Percentiles rank a stretch among this genome's conserved stretches.
phyloP scores from a whole-genome alignment of 73 alveolate genomes.

The Effrenium voratum region DNA sequence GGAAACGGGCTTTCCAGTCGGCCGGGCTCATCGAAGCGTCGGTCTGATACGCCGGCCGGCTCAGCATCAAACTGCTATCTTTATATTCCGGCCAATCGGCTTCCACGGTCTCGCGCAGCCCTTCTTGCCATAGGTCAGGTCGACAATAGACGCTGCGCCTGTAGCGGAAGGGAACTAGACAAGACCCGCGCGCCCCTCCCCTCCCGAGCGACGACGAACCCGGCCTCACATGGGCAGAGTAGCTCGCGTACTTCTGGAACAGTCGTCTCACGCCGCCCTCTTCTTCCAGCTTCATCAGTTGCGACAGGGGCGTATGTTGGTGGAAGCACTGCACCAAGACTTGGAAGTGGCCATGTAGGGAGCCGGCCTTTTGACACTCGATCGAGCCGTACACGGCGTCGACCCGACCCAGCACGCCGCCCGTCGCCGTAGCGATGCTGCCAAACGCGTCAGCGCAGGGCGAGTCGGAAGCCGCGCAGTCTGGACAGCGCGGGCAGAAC shows the following conservation, averaged over 20 bases:
- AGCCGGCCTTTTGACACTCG: constrained; percentile 21
- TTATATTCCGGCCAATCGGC: constrained; percentile 43
- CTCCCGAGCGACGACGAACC: no score
- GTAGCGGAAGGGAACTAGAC: no score
- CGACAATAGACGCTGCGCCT: constrained; percentile 31
- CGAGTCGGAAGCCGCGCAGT: background rate
- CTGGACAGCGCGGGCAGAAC: constrained; percentile 33
- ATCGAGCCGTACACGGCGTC: constrained; percentile 3
- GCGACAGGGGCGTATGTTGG: background rate
- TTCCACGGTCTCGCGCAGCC: background rate
- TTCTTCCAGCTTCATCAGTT: background rate
- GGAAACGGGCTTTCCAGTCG: background rate
- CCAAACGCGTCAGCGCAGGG: constrained; percentile 65
- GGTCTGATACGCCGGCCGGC: constrained; percentile 25
- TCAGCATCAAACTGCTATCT: constrained; percentile 14
- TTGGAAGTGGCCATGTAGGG: background rate
- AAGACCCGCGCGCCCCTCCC: no score
- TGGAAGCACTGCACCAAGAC: constrained; percentile 44
- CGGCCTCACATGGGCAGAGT: constrained; percentile 6
- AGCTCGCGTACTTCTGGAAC: background rate
- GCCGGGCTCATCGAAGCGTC: background rate
- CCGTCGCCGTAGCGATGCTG: constrained; percentile 13
- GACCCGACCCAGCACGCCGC: background rate
- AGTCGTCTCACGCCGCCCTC: no score
- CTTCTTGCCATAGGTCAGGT: constrained; percentile 2